Percentiles rank a stretch among this genome's conserved stretches.
These are phyloP conservation scores for Aureobasidium zeae DNA, from an alignment of 2,329 filamentous ascomycete genomes.

Conservation along the genomic window DNA sequence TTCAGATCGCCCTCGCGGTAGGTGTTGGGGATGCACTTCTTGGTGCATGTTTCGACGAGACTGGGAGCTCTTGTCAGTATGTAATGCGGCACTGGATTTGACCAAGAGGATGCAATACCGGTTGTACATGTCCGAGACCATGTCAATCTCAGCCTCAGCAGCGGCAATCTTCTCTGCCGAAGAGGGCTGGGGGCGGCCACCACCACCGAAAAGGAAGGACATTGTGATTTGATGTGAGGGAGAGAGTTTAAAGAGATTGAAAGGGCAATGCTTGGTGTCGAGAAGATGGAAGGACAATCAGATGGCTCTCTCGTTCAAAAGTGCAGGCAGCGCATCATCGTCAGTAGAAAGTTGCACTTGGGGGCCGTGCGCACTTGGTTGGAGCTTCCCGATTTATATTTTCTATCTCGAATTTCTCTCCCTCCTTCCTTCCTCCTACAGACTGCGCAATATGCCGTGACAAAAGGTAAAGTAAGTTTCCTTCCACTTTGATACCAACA, in stretches of 20 bases:
- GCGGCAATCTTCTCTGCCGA: conserved; percentile 96
- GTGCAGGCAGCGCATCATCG: conserved; percentile 9
- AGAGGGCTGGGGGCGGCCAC: conserved; percentile 71
- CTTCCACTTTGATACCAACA: neutral
- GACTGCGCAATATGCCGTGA: conserved; percentile 11
- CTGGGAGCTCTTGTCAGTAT: conserved; percentile 19
- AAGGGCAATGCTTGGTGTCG: neutral
- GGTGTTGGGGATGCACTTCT: conserved; percentile 84
- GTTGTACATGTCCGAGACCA: conserved; percentile 96
- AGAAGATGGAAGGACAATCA: no score
- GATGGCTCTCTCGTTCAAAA: no score
- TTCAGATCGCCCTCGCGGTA: conserved; percentile 96
- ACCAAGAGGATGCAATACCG: no score
- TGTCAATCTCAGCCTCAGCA: conserved; percentile 94
- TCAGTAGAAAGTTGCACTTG: conserved; percentile 15
- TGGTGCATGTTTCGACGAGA: conserved; percentile 77
- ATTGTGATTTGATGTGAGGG: conserved; percentile 33
- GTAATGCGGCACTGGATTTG: no score
- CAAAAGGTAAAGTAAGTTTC: conserved; percentile 10
- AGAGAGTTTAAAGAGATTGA: neutral
- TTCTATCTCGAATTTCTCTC: neutral
- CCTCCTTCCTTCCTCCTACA: neutral
- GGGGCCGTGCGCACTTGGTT: conserved; percentile 15
- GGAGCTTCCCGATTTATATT: conserved; percentile 14
- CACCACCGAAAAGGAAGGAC: conserved; percentile 64